Conservation (phyloP, 2,329 filamentous ascomycete genomes). For the Aspergillus brasiliensis region DNA sequence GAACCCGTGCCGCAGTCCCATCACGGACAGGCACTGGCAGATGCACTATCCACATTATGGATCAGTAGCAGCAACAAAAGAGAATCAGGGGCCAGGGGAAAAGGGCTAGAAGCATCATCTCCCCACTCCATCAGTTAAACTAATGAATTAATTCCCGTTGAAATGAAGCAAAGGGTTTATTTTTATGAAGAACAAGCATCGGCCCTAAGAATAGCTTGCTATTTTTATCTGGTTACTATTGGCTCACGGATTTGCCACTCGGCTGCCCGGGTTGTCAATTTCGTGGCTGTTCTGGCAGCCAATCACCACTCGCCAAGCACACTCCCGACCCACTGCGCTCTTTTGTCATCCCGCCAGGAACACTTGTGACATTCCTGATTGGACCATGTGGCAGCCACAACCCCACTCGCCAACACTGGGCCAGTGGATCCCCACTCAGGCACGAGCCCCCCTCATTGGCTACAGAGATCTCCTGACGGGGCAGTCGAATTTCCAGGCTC, state of each 20-base stretch:
- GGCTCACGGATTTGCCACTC: background rate
- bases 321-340: background rate
- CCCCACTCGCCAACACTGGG: background rate
- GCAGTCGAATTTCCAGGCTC: slow-evolving; percentile 1
- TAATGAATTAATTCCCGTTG: too few relatives aligned
- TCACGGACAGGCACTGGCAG: too few relatives aligned
- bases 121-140: too few relatives aligned
- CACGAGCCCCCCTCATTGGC: background rate
- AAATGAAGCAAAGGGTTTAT: too few relatives aligned
- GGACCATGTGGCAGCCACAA: background rate
- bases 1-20: too few relatives aligned
- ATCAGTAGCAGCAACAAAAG: too few relatives aligned
- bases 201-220: slow-evolving; percentile 1
- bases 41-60: too few relatives aligned
- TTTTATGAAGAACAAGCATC: background rate
- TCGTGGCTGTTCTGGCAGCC: background rate
- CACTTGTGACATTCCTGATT: slow-evolving; percentile 3
- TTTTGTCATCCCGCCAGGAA: background rate
- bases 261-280: background rate
- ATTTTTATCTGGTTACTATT: background rate
- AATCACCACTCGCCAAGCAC: background rate
- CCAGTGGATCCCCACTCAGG: background rate
- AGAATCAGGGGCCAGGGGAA: too few relatives aligned
- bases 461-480: background rate
- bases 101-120: too few relatives aligned